Base-by-base conservation (phyloP, 108 stramenopile species). In the Cyclotella atomus region DNA sequence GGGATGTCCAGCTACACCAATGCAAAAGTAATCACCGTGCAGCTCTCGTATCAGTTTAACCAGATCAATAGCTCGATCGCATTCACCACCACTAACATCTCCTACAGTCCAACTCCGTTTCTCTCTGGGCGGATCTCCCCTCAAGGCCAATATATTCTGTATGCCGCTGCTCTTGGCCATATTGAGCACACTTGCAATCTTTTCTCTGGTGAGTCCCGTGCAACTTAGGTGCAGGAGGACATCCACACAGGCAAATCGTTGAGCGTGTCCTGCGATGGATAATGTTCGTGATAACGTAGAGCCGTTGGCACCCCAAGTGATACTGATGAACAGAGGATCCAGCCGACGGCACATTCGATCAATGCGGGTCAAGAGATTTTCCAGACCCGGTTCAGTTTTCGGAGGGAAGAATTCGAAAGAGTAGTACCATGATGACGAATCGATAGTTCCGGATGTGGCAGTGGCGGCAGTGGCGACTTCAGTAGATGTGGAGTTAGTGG, bases 381-480 rank as follows among this genome's bases (percentile, higher is more conserved):
- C 96, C 27, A 96, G 82, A 20, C 97, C 98, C 15, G 94, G 89
- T 34, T 95, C 92, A 16, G 94, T 97, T 81, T 93, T 95, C 55
- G 98, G 98, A 29, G 98, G 98, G 67, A 98, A 98, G 76, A 93
- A 97, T 66, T 98, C 98, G 59, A 98, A 97, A 27, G 95, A 96
- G 80, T 93, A 97, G 73, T 91, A 96, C 73, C 65, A 83, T 61
- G 46, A 46, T 12, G 38, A 12, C 38, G 38, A 41, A n/a, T n/a
- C 38, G 38, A 41, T 41, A n/a, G n/a, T n/a, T n/a, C n/a, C n/a
- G n/a, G 38, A 41, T 41, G 38, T 9, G 7, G 38, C 12, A 12
- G 7, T 41, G 38, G 38, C 38, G 7, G 38, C 7, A 9, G 38
- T 7, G 38, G 9, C 38, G 38, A 9, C 12, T 41, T 12, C 12